Percentiles rank a stretch among this genome's conserved stretches.
phyloP scores from a whole-genome alignment of 148 eudicot species.

The Camellia sinensis region DNA sequence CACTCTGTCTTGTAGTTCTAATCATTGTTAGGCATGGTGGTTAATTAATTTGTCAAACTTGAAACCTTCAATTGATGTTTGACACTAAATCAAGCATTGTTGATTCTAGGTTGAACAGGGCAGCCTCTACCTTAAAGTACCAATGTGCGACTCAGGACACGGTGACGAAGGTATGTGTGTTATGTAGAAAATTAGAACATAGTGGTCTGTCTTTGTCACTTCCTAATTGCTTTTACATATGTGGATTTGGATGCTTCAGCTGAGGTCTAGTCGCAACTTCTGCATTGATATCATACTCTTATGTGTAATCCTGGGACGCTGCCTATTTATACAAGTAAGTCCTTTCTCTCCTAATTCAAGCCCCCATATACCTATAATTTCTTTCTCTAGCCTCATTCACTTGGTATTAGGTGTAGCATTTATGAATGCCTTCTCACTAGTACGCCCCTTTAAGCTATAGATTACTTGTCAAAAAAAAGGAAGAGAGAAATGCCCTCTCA shows the following conservation, averaged over 20 bases:
- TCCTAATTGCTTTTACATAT: not conserved
- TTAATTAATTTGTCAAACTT: too few relatives aligned
- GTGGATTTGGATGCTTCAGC: slow-evolving; percentile 34
- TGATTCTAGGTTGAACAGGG: slow-evolving; percentile 44
- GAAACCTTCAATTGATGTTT: not conserved
- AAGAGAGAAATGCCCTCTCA: too few relatives aligned
- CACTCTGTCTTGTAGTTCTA: too few relatives aligned
- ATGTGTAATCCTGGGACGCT: slow-evolving; percentile 56
- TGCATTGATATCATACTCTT: slow-evolving; percentile 60
- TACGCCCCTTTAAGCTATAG: too few relatives aligned
- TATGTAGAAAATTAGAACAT: not conserved
- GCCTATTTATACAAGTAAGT: slow-evolving; percentile 63
- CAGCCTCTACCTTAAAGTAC: slow-evolving; percentile 45
- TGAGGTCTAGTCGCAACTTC: slow-evolving; percentile 68
- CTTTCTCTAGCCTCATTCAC: not conserved
- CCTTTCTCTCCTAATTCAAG: not conserved
- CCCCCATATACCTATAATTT: too few relatives aligned
- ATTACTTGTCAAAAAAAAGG: too few relatives aligned
- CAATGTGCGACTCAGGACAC: slow-evolving; percentile 66
- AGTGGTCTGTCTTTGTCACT: not conserved
- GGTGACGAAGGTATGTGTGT: slow-evolving; percentile 34
- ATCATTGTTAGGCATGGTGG: too few relatives aligned
- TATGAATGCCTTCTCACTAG: too few relatives aligned
- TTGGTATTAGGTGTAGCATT: not conserved
- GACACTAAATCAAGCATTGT: not conserved